These are phyloP conservation scores for Metschnikowia sp. DNA, from an alignment of 805 yeast genomes.

Conservation along the genomic window DNA sequence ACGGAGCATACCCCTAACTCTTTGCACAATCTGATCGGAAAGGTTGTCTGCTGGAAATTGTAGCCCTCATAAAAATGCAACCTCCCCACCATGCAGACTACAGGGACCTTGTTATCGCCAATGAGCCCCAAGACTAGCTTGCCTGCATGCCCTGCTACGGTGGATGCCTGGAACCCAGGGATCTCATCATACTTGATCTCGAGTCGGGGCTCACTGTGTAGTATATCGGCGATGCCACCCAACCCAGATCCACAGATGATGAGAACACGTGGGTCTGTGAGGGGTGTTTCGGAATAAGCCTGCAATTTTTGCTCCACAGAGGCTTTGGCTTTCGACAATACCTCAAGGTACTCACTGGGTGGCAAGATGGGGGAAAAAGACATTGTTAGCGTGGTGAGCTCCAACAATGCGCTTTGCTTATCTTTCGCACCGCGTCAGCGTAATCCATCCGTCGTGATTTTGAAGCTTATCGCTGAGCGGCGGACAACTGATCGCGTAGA, in stretches of 20 bases:
- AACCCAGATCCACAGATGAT: constrained; percentile 95
- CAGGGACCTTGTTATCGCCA: constrained; percentile 67
- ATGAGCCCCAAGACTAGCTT: constrained; percentile 74
- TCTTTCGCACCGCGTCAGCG: not conserved
- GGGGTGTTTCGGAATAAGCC: constrained; percentile 8
- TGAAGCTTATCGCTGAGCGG: too few relatives aligned
- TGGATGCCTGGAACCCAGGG: constrained; percentile 78
- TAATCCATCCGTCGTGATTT: too few relatives aligned
- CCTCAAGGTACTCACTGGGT: constrained; percentile 17
- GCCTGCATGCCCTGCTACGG: constrained; percentile 91
- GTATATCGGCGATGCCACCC: constrained; percentile 70
- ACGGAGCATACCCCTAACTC: constrained; percentile 58
- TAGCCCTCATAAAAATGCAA: constrained; percentile 92
- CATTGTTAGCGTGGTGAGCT: not conserved
- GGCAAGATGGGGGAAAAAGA: constrained; percentile 11
- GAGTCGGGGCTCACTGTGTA: constrained; percentile 40
- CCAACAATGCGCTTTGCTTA: not conserved
- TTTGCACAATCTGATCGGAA: constrained; percentile 77
- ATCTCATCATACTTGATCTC: constrained; percentile 62
- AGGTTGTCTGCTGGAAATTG: constrained; percentile 73
- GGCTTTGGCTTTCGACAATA: constrained; percentile 21
- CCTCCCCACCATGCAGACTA: constrained; percentile 91
- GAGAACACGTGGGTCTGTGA: constrained; percentile 54
- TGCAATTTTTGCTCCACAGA: constrained; percentile 14
- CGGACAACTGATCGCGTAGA: too few relatives aligned